Evolutionary conservation across 495 filamentous ascomycete species (phyloP).

Genomic region (Aspergillus ostianus): DNA sequence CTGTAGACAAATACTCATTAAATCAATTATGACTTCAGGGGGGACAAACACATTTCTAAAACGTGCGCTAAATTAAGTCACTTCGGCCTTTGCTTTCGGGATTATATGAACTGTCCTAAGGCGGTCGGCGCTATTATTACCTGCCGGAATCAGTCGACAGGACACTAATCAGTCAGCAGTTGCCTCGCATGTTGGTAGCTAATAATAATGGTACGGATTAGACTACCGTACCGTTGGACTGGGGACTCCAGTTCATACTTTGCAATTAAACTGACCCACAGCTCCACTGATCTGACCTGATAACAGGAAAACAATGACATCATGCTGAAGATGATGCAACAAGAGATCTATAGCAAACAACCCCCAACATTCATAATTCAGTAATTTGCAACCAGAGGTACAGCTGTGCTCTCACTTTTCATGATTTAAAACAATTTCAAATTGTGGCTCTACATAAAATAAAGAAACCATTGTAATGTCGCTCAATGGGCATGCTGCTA

Average conservation of each 20-base stretch:
- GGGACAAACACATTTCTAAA: not conserved
- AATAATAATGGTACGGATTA: not conserved
- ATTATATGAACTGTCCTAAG: not conserved
- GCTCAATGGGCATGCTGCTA: conserved; percentile 9
- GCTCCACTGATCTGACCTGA: conserved; percentile 1
- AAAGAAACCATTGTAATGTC: conserved; percentile 16
- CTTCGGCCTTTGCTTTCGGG: not conserved
- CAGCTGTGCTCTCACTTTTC: conserved; percentile 6
- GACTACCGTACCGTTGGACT: not conserved
- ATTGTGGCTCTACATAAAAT: conserved; percentile 1
- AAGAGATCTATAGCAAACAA: conserved; percentile 18
- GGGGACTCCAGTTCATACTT: not conserved
- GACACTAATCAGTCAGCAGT: not conserved
- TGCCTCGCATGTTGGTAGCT: not conserved
- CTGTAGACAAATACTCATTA: not conserved
- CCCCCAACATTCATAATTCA: conserved; percentile 7
- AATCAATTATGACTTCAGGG: not conserved
- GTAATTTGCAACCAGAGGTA: conserved; percentile 12
- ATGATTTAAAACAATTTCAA: conserved; percentile 4
- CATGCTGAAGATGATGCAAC: conserved; percentile 12
- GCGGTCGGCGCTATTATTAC: no score
- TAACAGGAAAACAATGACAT: conserved; percentile 9
- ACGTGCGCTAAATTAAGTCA: not conserved
- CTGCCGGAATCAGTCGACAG: no score
- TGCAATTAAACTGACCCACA: not conserved